Percentiles rank a stretch among this genome's conserved stretches.
Evolutionary conservation across 2,329 filamentous ascomycete species (phyloP).

Genomic region (Exophiala oligosperma): DNA sequence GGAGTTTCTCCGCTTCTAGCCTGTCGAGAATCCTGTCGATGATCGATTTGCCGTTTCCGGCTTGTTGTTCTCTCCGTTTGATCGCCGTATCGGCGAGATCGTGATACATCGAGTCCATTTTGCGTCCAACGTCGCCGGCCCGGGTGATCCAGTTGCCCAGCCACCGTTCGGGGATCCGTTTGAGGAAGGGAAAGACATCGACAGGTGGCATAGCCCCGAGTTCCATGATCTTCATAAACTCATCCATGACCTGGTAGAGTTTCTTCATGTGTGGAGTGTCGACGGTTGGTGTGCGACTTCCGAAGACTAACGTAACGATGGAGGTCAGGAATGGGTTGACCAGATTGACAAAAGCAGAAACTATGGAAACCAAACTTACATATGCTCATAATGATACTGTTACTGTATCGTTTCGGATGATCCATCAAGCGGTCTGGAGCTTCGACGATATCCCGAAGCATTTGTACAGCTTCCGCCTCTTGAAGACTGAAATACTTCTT

Average conservation of each 20-base stretch:
- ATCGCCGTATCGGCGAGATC: conserved; percentile 52
- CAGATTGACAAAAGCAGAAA: too few species aligned
- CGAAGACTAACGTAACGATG: conserved; percentile 32
- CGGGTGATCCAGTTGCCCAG: conserved; percentile 42
- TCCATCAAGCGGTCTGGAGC: conserved; percentile 47
- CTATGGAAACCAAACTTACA: conserved; percentile 11
- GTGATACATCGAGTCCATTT: conserved; percentile 32
- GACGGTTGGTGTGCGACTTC: conserved; percentile 36
- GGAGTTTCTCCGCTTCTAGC: conserved; percentile 9
- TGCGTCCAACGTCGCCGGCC: conserved; percentile 36
- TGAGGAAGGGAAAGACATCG: conserved; percentile 47
- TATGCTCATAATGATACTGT: conserved; percentile 45
- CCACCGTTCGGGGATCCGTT: conserved; percentile 42
- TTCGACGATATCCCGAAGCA: conserved; percentile 47
- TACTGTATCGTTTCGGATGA: conserved; percentile 51
- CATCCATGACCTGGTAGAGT: conserved; percentile 46
- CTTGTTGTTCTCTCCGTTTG: conserved; percentile 36
- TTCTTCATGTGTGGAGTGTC: conserved; percentile 39
- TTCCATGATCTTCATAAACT: conserved; percentile 39
- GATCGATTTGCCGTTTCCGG: conserved; percentile 35
- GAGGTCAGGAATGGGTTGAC: too few species aligned
- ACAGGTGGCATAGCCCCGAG: conserved; percentile 50
- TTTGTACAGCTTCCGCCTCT: conserved; percentile 51
- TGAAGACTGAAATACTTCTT: conserved; percentile 44
- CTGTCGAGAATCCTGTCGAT: conserved; percentile 15